Evolutionary conservation across 2,329 filamentous ascomycete species (phyloP), one percentile per base, ranked within the genome.

Genomic region (Sclerotinia subarctica): DNA sequence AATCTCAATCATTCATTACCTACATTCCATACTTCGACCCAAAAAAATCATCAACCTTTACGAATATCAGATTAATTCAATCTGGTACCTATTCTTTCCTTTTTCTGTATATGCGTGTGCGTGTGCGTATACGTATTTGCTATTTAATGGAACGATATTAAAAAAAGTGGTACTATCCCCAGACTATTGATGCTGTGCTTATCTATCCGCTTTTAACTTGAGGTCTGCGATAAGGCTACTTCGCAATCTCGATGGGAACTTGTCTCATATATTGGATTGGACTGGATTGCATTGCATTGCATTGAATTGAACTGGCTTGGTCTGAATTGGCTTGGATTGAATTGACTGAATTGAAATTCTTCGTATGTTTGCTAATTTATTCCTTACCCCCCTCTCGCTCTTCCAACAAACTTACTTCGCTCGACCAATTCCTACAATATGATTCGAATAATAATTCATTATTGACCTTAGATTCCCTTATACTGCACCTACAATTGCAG

Each of bases 131-230:
- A 17, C 15, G 13, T 42, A 17, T 42, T 42, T 17, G 15, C n/a
- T 47, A 47, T 47, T 47, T 19, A 15, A 19, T 47, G 44, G 17
- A 21, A 47, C 17, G 17, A 47, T 47, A n/a, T 47, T 3, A 47
- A 47, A 21, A 19, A 21, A 47, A 42, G 38, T 42, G 38, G 38
- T 42, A 13, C 38, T 21, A 35, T 56, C 29, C 53, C 29, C 53
- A 56, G 53, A 56, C 53, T 24, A 56, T 56, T 38, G 53, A 56
- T 24, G 53, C 10, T 10, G 32, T 56, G 53, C 53, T 56, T 56
- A 56, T 56, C 53, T 56, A 35, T 38, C 53, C 53, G 32, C 53
- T 56, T 56, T 56, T 17, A 38, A 56, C 32, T 56, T 38, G 21
- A 32, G 32, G 21, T 56, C 32, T 15, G 6, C 53, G 32, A 56